These are phyloP conservation scores for Macrolepiota fuliginosa DNA, from an alignment of 768 basidiomycete genomes.

Conservation along the genomic window DNA sequence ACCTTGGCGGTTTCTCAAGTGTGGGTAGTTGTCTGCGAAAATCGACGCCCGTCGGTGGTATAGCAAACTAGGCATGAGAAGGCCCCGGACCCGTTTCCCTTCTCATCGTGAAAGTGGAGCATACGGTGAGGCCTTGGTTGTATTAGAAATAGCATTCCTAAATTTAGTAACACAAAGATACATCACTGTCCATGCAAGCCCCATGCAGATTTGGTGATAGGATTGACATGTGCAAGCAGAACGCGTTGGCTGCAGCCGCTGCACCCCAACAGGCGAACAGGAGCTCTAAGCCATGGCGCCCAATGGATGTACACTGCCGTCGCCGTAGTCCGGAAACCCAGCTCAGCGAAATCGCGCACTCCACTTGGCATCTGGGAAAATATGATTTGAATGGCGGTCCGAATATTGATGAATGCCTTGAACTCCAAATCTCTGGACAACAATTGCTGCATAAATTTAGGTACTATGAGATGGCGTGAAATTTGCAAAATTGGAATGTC, in stretches of 20 bases:
- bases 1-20: conserved; percentile 3
- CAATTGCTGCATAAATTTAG: conserved; percentile 8
- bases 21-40: conserved; percentile 3
- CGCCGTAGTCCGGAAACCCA: too few relatives aligned
- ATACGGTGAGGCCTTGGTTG: background rate
- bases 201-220: background rate
- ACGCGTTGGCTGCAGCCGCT: background rate
- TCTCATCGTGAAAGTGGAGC: conserved; percentile 9
- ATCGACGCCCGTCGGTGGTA: background rate
- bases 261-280: background rate
- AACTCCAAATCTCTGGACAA: background rate
- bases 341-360: background rate
- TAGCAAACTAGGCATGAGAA: conserved; percentile 3
- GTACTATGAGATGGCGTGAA: background rate
- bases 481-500: too few relatives aligned
- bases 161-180: background rate
- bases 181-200: background rate
- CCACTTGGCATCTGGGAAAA: background rate
- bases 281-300: background rate
- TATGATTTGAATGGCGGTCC: background rate
- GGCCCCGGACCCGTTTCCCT: background rate
- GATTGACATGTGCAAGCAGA: background rate
- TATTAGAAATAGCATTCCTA: background rate
- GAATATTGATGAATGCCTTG: background rate
- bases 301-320: background rate